phyloP scores from a whole-genome alignment of 768 basidiomycete genomes.

The Porpolomopsis calyptriformis region DNA sequence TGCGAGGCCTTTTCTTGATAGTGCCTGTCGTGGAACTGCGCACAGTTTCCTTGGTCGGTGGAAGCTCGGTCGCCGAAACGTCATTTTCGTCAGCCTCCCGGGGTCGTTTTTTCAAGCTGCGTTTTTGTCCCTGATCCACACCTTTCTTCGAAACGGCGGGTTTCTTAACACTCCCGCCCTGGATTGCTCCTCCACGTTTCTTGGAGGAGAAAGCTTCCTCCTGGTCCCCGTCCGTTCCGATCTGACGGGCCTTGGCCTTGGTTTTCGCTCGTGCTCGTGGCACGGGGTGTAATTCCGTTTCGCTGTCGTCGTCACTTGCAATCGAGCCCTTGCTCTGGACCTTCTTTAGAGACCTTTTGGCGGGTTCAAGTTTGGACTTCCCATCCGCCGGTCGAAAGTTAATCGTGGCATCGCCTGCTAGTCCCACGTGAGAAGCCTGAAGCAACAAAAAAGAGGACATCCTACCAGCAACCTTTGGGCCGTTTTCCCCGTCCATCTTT shows the following conservation, averaged over 20 bases:
- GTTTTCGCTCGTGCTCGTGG: not conserved
- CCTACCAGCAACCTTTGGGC: too few species aligned
- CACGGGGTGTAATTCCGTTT: too few species aligned
- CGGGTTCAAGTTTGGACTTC: not conserved
- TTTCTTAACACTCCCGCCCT: not conserved
- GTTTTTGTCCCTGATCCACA: too few species aligned
- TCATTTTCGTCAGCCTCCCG: not conserved
- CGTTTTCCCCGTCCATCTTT: not conserved
- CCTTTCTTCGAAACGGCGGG: too few species aligned
- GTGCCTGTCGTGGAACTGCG: too few species aligned
- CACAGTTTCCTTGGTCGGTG: too few species aligned
- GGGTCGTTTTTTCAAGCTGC: not conserved
- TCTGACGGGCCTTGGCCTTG: not conserved
- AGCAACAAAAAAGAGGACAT: too few species aligned
- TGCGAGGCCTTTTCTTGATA: slow-evolving; percentile 2
- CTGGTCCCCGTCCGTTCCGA: not conserved
- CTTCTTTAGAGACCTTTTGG: too few species aligned
- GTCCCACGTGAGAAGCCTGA: too few species aligned
- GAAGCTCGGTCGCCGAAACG: not conserved
- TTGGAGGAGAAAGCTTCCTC: not conserved
- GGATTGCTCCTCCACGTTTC: too few species aligned
- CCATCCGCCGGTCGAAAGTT: not conserved
- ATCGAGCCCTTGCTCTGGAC: not conserved
- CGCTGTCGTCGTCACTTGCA: not conserved
- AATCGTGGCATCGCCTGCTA: too few species aligned